phyloP scores from a whole-genome alignment of 2,329 filamentous ascomycete genomes.

The Ophiostoma montium region DNA sequence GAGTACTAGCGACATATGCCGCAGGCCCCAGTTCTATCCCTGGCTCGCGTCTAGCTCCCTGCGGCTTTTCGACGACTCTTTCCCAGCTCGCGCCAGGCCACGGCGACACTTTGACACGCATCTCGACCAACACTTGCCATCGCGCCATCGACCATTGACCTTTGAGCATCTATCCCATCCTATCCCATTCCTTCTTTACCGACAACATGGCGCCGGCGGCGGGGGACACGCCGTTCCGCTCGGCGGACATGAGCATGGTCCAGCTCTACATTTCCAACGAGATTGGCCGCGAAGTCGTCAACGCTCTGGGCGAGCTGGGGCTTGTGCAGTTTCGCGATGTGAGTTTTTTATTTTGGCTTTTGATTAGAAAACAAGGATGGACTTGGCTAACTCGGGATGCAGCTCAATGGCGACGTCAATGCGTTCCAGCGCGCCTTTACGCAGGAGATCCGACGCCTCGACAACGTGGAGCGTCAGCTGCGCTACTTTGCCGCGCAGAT shows the following conservation, averaged over 20 bases:
- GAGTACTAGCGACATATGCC: slow-evolving; percentile 12
- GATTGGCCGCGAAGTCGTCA: slow-evolving; percentile 95
- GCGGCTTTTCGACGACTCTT: slow-evolving; percentile 5
- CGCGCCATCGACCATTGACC: neutral
- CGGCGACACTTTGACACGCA: slow-evolving; percentile 4
- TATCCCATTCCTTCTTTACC: neutral
- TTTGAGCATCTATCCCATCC: neutral
- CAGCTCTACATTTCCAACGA: slow-evolving; percentile 99
- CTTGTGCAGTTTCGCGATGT: slow-evolving; percentile 97
- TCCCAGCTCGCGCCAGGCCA: slow-evolving; percentile 7
- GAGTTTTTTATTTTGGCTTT: slow-evolving; percentile 22
- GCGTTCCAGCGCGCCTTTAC: slow-evolving; percentile 97
- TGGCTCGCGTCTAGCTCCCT: slow-evolving; percentile 5
- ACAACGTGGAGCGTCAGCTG: slow-evolving; percentile 96
- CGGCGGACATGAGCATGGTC: slow-evolving; percentile 99
- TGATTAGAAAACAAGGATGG: neutral
- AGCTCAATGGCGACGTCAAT: slow-evolving; percentile 87
- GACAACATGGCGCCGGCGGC: slow-evolving; percentile 45
- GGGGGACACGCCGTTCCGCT: slow-evolving; percentile 96
- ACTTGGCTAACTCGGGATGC: slow-evolving; percentile 8
- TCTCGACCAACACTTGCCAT: neutral
- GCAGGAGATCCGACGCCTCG: slow-evolving; percentile 88
- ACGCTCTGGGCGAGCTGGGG: slow-evolving; percentile 87
- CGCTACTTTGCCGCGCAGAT: slow-evolving; percentile 93
- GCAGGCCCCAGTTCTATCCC: slow-evolving; percentile 8